Evolutionary conservation across 768 basidiomycete species (phyloP), one percentile per base, ranked within the genome.

Genomic region (Asterophora parasitica): DNA sequence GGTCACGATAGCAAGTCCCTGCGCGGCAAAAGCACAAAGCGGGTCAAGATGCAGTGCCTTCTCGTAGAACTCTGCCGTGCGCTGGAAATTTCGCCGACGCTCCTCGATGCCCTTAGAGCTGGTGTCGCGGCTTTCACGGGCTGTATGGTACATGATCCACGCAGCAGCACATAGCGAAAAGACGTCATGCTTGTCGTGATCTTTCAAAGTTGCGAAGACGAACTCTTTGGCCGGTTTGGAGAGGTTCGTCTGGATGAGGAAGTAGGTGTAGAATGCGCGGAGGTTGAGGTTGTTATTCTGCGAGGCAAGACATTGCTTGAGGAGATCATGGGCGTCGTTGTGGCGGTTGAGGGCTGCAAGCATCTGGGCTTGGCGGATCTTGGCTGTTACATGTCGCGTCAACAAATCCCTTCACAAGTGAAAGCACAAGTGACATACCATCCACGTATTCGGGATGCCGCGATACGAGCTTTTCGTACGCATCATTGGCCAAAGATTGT

Each of bases 391-490:
- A 16, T 34, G 36, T 4, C 13, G 10, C 5, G 39, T 40, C 39
- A 40, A 13, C 13, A n/a, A 17, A 10, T 37, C 16, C 8, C 16
- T 9, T 26, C 8, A 26, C 5, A 42, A 35, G 30, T 34, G 16
- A 3, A 12, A 20, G 31, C 35, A 23, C 6, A 23, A 43, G 38
- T n/a, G 27, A 71, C 86, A 39, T 55, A 95, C 94, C 95, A 61
- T 97, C 95, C 17, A 93, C 79, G 61, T 95, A 97, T 67, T 98
- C 96, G 1, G 94, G 92, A 72, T 98, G 95, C 44, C 87, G 76
- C n/a, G 80, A 70, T 30, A 97, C 66, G 7, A 98, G 73, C 65
- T 92, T 92, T 40, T 85, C 81, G 58, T 94, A 98, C 1, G 90
- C 92, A 55, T 87, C 89, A 53, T 76, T 83, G 2, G 95, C 94